Percentiles rank a stretch among this genome's conserved stretches.
Evolutionary conservation across 257 asterid genomes (phyloP).

Genomic region (Jacaranda copaia): DNA sequence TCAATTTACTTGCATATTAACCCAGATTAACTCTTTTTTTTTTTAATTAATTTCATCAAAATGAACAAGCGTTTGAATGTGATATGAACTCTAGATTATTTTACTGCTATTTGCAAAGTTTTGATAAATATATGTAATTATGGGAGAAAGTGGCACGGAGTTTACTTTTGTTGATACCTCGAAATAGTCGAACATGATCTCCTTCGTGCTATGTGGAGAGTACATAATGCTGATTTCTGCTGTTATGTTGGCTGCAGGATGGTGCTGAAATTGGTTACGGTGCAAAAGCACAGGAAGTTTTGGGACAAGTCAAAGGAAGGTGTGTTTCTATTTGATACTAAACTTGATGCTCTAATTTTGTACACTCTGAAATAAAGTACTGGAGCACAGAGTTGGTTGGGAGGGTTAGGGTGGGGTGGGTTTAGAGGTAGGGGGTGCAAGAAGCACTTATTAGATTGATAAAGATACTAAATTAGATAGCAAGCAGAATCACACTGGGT

Average conservation of each 20-base stretch:
- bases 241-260: conserved; percentile 52
- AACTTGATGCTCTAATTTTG: neutral
- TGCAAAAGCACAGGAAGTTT: conserved; percentile 94
- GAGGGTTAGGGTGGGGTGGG: too few species aligned
- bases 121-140: neutral
- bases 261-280: conserved; percentile 98
- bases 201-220: neutral
- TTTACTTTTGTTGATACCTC: neutral
- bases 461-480: neutral
- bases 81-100: neutral
- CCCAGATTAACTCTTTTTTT: neutral
- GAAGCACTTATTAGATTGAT: neutral
- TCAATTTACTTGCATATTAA: neutral
- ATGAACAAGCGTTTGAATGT: neutral
- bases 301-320: conserved; percentile 99
- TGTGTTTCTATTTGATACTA: conserved; percentile 40
- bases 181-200: neutral
- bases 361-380: neutral
- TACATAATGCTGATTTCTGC: conserved; percentile 23
- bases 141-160: neutral
- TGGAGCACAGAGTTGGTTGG: neutral
- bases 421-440: neutral
- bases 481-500: neutral
- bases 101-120: neutral
- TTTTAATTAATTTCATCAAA: neutral